These are phyloP conservation scores for Suillus discolor DNA, from an alignment of 768 basidiomycete species.

Conservation along the genomic window DNA sequence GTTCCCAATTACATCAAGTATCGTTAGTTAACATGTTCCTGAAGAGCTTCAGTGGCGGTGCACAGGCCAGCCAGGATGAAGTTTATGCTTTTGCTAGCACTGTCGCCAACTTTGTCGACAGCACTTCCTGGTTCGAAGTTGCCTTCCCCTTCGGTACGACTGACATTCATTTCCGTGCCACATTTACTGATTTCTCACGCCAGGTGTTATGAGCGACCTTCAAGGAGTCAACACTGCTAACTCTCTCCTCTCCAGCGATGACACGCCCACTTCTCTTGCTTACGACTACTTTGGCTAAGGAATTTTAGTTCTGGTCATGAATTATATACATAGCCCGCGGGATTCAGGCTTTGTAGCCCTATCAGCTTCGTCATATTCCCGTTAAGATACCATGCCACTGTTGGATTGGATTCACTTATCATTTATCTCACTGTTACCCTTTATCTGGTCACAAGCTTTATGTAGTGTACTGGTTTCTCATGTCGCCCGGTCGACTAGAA, in stretches of 20 bases:
- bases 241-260: conserved; percentile 47
- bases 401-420: conserved; percentile 21
- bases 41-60: conserved; percentile 57
- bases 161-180: background rate
- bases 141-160: conserved; percentile 66
- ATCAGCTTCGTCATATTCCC: conserved; percentile 7
- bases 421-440: conserved; percentile 9
- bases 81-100: conserved; percentile 51
- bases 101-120: conserved; percentile 49
- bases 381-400: conserved; percentile 10
- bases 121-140: conserved; percentile 34
- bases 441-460: conserved; percentile 14
- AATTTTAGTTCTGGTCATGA: background rate
- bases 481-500: conserved; percentile 10
- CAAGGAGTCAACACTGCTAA: conserved; percentile 58
- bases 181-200: conserved; percentile 13
- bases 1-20: background rate
- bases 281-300: conserved; percentile 44
- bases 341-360: conserved; percentile 6
- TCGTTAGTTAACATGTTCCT: conserved; percentile 1
- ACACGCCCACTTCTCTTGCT: conserved; percentile 56
- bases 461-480: conserved; percentile 26
- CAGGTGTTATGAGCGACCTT: conserved; percentile 60
- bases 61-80: conserved; percentile 42
- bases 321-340: background rate